A percentile compares a stretch with the other conserved stretches of the same genome.
Conservation (phyloP, 805 yeast genomes). For the Yamadazyma ubonensis region DNA sequence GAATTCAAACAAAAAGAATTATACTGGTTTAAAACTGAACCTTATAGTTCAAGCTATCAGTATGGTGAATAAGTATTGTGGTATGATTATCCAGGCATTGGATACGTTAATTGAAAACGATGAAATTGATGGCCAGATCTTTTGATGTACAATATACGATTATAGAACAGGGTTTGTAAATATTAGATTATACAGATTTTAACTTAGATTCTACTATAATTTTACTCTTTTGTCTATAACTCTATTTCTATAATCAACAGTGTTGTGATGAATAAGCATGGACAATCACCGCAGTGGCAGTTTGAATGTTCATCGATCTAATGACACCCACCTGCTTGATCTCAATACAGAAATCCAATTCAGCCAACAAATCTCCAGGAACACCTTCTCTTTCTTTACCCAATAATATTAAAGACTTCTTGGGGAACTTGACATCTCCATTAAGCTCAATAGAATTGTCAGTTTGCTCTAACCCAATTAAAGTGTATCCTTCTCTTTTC, state of each 20-base stretch:
- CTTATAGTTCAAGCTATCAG: conserved; percentile 54
- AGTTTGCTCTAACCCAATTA: conserved; percentile 91
- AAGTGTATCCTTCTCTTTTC: conserved; percentile 74
- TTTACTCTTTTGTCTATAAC: neutral
- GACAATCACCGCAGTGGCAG: conserved; percentile 92
- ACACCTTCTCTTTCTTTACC: conserved; percentile 92
- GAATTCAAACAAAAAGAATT: conserved; percentile 41
- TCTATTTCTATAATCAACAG: conserved; percentile 31
- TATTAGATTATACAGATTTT: no score
- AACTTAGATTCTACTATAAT: no score
- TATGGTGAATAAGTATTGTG: conserved; percentile 61
- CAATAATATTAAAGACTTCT: conserved; percentile 70
- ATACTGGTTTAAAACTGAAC: conserved; percentile 54
- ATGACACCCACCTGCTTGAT: conserved; percentile 91
- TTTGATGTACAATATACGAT: no score
- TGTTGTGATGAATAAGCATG: conserved; percentile 82
- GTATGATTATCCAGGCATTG: conserved; percentile 57
- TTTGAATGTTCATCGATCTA: conserved; percentile 94
- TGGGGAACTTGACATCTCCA: conserved; percentile 66
- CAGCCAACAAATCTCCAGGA: conserved; percentile 80
- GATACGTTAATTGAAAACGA: conserved; percentile 45
- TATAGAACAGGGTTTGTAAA: no score
- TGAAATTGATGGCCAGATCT: conserved; percentile 29
- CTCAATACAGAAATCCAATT: conserved; percentile 83
- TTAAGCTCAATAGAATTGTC: conserved; percentile 78